Evolutionary conservation across 805 yeast genomes (phyloP), one percentile per base, ranked within the genome.

Genomic region (Ascoidea tarda): DNA sequence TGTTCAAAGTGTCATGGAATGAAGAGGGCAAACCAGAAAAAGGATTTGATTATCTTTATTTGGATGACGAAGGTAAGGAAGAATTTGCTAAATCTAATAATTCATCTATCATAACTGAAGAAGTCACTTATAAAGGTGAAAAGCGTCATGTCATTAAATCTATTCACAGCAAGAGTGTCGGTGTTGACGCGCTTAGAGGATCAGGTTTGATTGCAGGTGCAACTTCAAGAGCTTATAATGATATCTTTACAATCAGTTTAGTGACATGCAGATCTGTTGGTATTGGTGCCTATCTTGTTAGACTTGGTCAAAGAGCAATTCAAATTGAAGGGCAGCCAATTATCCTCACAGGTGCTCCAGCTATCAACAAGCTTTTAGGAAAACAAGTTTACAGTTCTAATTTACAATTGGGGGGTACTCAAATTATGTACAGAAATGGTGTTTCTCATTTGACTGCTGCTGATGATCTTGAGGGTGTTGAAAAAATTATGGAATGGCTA

Each of bases 221-320:
- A 33, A 93, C 99, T 49, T 87, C 97, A 10, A 83, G 88, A 67
- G 99, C 99, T 21, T 93, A 93, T 79, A 86, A 87, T 68, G 99
- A 93, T 66, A 93, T 93, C 57, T 93, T 93, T 75, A 93, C 99
- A 21, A 81, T 90, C 55, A 91, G 99, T n/a, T 76, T 93, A 68
- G 99, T 93, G 53, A 93, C 99, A n/a, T 90, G 98, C 74, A 84
- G 99, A 77, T 90, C 98, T 51, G 99, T 93, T 63, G 99, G 99
- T 83, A 93, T 93, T 68, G 99, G 99, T 75, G 99, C 99, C 49
- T 93, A 93, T 67, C 77, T 93, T 66, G 99, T 93, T 47, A 85
- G 99, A 71, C 78, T 93, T 60, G 99, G 99, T 64, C 98, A 93
- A 77, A 85, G 99, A 76, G 95, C 98, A 47, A 90, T 93, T 63